Conservation (phyloP, 257 asterid genomes). For the Ophiorrhiza pumila region DNA sequence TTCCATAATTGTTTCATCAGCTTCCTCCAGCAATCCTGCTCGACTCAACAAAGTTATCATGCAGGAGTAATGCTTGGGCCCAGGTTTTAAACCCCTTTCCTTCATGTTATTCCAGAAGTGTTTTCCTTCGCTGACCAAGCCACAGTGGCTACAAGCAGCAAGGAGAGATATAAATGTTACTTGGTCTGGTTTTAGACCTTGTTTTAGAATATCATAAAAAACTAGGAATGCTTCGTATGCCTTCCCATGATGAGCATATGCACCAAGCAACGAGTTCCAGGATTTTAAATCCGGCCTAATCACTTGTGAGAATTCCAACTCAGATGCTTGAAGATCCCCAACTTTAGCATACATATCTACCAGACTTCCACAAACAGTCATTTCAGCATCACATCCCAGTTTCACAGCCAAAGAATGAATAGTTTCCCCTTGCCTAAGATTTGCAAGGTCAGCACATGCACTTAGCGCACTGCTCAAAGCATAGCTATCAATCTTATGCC, state of each 20-base stretch:
- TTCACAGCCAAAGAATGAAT: conserved; percentile 60
- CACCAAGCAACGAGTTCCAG: conserved; percentile 85
- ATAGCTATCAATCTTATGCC: conserved; percentile 46
- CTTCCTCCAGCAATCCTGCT: conserved; percentile 68
- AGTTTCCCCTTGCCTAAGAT: conserved; percentile 70
- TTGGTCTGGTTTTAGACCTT: conserved; percentile 54
- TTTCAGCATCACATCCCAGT: conserved; percentile 54
- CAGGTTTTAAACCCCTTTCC: conserved; percentile 41
- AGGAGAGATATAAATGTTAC: conserved; percentile 69
- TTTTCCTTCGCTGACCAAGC: conserved; percentile 47
- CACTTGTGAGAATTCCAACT: conserved; percentile 33
- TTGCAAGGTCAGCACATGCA: conserved; percentile 77
- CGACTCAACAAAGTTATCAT: conserved; percentile 65
- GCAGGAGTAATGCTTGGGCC: conserved; percentile 82
- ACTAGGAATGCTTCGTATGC: conserved; percentile 49
- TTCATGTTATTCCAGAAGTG: conserved; percentile 67
- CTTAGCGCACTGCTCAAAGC: conserved; percentile 61
- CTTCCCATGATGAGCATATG: conserved; percentile 70
- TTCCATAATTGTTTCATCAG: conserved; percentile 51
- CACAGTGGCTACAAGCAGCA: conserved; percentile 79
- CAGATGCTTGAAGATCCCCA: conserved; percentile 62
- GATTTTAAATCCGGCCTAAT: conserved; percentile 49
- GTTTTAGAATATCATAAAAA: conserved; percentile 45
- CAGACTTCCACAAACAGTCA: conserved; percentile 56
- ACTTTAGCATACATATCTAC: conserved; percentile 83